Conservation (phyloP, 106 monocot genomes). For the Cymbidium sinense region DNA sequence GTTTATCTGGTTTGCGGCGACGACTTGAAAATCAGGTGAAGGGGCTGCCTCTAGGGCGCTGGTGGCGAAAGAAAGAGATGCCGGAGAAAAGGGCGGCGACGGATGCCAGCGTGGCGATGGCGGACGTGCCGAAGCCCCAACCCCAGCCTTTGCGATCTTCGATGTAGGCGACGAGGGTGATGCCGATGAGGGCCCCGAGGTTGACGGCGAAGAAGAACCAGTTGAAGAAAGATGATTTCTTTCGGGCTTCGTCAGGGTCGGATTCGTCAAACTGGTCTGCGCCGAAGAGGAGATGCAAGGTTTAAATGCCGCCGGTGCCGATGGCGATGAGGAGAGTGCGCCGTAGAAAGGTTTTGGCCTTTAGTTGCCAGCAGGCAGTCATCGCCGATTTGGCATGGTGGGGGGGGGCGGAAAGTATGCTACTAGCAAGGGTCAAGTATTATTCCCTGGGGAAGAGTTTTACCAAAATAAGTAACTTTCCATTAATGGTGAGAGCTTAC, state of each 20-base stretch:
- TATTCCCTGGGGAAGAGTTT: constrained; percentile 27
- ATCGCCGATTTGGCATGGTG: not conserved
- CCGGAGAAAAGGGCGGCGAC: constrained; percentile 18
- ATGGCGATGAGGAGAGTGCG: constrained; percentile 35
- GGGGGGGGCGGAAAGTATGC: constrained; percentile 30
- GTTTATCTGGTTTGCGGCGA: constrained; percentile 13
- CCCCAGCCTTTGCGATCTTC: constrained; percentile 21
- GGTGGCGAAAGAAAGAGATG: constrained; percentile 11
- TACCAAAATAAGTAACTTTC: not conserved
- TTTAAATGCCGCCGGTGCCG: constrained; percentile 54
- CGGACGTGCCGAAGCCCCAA: constrained; percentile 34
- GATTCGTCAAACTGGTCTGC: constrained; percentile 59
- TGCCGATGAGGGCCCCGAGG: constrained; percentile 21
- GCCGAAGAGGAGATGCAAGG: constrained; percentile 48
- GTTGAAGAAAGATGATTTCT: constrained; percentile 57
- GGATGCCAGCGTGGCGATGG: constrained; percentile 10
- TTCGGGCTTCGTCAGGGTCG: constrained; percentile 17
- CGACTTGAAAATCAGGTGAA: constrained; percentile 27
- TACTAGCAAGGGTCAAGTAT: constrained; percentile 28
- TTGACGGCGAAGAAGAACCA: constrained; percentile 61
- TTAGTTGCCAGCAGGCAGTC: constrained; percentile 13
- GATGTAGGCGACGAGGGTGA: no score
- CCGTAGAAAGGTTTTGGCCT: constrained; percentile 22
- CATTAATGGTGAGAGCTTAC: no score
- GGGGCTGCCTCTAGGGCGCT: constrained; percentile 24